These are phyloP conservation scores for Cryptomeria japonica DNA, from an alignment of 75 land plant genomes.

Conservation along the genomic window DNA sequence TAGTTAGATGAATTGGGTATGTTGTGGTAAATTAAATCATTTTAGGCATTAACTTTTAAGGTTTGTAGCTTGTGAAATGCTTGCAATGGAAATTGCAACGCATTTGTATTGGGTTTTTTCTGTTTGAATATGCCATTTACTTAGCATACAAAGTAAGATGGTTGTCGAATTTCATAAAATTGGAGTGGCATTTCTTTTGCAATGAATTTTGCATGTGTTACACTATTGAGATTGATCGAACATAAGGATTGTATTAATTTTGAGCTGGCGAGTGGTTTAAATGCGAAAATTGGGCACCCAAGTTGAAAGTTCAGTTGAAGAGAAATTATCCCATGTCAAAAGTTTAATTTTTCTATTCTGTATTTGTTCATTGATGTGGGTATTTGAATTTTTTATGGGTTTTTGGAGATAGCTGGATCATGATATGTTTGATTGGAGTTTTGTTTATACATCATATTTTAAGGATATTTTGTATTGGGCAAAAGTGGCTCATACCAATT, in stretches of 20 bases:
- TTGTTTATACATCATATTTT: neutral
- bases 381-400: neutral
- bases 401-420: neutral
- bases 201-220: neutral
- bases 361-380: neutral
- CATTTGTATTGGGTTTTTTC: neutral
- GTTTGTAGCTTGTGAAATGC: neutral
- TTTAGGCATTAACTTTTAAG: neutral
- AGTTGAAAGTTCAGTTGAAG: neutral
- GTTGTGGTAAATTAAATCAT: neutral
- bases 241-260: neutral
- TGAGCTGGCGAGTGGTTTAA: neutral
- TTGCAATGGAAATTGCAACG: too few species aligned
- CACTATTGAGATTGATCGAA: neutral
- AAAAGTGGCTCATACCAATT: neutral
- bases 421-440: neutral
- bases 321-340: neutral
- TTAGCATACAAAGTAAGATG: neutral
- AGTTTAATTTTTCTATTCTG: neutral
- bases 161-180: neutral
- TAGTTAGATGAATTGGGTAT: neutral
- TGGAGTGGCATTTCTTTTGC: neutral
- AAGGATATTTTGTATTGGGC: neutral
- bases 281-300: neutral
- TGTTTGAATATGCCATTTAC: neutral